A percentile compares a stretch with the other conserved stretches of the same genome.
These are phyloP conservation scores for Spathaspora sp. DNA, from an alignment of 805 yeast genomes.

Conservation along the genomic window DNA sequence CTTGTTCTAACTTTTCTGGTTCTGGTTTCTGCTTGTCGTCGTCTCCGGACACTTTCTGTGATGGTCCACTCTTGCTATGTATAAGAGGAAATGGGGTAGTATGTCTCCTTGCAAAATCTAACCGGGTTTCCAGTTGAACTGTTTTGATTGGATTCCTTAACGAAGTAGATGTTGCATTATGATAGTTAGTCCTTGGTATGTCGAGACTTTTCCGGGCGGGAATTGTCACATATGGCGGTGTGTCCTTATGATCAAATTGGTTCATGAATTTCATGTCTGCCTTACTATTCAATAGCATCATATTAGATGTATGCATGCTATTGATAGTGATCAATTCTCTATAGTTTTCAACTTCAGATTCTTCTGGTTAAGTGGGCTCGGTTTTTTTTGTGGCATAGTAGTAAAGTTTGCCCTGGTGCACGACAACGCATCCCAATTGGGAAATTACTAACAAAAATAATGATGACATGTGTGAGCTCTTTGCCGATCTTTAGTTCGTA, in stretches of 20 bases:
- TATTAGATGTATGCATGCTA: neutral
- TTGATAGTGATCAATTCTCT: neutral
- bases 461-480: neutral
- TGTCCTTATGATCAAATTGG: neutral
- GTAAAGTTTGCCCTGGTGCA: neutral
- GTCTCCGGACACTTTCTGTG: neutral
- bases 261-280: neutral
- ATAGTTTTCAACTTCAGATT: neutral
- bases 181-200: neutral
- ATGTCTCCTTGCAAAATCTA: neutral
- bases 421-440: neutral
- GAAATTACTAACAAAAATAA: neutral
- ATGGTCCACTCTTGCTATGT: neutral
- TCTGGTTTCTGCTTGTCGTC: conserved; percentile 1
- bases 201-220: neutral
- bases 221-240: neutral
- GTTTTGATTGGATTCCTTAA: neutral
- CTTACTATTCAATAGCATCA: neutral
- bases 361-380: neutral
- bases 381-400: neutral
- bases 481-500: neutral
- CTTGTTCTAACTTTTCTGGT: neutral
- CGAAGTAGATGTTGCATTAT: neutral
- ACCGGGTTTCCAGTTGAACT: neutral
- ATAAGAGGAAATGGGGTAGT: neutral